phyloP scores from a whole-genome alignment of 2,329 filamentous ascomycete genomes.

The Sporothrix variecibatus region DNA sequence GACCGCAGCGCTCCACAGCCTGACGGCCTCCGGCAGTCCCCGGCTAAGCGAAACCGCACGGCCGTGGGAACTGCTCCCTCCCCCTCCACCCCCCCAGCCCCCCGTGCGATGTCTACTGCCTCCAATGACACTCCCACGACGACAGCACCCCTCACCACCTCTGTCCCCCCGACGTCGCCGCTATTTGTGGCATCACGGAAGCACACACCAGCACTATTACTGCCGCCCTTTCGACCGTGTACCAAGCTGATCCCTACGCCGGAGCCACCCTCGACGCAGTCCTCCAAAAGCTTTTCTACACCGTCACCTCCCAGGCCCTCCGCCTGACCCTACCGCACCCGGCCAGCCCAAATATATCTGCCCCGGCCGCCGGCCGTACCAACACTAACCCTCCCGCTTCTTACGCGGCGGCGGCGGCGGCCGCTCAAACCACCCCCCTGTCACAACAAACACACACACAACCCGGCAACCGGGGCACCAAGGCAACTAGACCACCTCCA shows the following conservation, averaged over 20 bases:
- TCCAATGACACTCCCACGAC: slow-evolving; percentile 30
- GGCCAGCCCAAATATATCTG: not conserved
- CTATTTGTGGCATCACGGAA: not conserved
- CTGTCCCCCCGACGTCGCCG: not conserved
- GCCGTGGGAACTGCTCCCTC: no score
- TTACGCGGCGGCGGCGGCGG: not conserved
- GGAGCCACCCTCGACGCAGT: not conserved
- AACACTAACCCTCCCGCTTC: not conserved
- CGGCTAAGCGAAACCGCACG: no score
- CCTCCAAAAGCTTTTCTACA: not conserved
- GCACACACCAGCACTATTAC: not conserved
- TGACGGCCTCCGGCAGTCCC: no score
- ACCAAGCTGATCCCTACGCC: not conserved
- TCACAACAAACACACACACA: not conserved
- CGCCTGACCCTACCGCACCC: not conserved
- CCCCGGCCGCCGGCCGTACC: not conserved
- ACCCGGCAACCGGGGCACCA: not conserved
- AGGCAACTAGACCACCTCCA: not conserved
- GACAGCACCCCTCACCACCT: not conserved
- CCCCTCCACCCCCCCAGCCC: no score
- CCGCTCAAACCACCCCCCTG: not conserved
- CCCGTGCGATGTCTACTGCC: no score
- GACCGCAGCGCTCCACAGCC: no score
- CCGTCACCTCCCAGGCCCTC: not conserved
- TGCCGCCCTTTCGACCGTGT: not conserved